Conservation (phyloP, 1,139 yeast genomes). For the Geotrichum aggregatum region DNA sequence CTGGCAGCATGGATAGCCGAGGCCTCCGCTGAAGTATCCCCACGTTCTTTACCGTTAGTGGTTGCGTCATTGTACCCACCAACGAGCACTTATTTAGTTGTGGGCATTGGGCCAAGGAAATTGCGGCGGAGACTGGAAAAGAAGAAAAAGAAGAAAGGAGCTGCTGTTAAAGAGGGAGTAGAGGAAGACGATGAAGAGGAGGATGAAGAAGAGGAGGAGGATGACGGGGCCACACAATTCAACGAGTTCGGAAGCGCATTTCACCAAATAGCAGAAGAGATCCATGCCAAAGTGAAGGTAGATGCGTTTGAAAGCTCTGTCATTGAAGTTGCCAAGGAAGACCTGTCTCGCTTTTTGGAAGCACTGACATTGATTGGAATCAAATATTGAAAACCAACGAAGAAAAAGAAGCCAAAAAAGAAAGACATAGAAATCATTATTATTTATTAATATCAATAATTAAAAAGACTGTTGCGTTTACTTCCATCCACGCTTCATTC, state of each 20-base stretch:
- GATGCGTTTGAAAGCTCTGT: constrained; percentile 94
- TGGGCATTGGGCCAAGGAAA: constrained; percentile 83
- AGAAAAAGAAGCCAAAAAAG: not conserved
- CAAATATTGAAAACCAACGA: constrained; percentile 7
- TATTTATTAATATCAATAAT: not conserved
- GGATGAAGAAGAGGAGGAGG: constrained; percentile 26
- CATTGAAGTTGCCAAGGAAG: constrained; percentile 84
- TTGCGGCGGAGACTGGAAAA: constrained; percentile 44
- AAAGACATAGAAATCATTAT: not conserved
- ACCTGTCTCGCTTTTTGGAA: constrained; percentile 81
- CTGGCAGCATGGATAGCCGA: constrained; percentile 90
- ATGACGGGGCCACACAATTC: constrained; percentile 36
- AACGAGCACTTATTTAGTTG: constrained; percentile 78
- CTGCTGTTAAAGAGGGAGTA: not conserved
- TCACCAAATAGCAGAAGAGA: constrained; percentile 73
- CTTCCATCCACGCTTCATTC: too few relatives aligned
- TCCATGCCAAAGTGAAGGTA: constrained; percentile 84
- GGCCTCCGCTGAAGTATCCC: constrained; percentile 77
- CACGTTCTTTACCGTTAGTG: constrained; percentile 70
- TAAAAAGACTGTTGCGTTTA: not conserved
- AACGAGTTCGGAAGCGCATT: constrained; percentile 89
- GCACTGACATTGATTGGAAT: constrained; percentile 48
- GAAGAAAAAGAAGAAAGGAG: constrained; percentile 35
- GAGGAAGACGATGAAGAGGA: constrained; percentile 4
- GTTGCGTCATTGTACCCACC: constrained; percentile 76